Evolutionary conservation across 2,329 filamentous ascomycete species (phyloP), one percentile per base, ranked within the genome.

Genomic region (Colletotrichum sp.): DNA sequence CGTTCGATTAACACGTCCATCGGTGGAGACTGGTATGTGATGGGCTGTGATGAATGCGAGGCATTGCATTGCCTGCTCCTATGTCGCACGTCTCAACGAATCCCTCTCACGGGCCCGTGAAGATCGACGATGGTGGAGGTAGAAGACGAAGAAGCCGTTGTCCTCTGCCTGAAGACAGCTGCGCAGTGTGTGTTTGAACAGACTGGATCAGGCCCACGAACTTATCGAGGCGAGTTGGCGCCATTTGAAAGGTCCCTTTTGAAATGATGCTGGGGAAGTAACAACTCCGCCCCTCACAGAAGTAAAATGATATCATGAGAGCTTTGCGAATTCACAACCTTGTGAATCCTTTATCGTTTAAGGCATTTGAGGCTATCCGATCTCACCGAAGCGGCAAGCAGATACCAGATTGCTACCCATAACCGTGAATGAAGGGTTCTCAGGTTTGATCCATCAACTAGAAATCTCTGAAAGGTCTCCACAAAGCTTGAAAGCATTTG

Each of bases 141-240:
- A n/a, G 44, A 52, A 52, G n/a, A 52, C n/a, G 39, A n/a, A n/a
- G 19, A 48, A 48, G 39, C 39, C 39, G 39, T 48, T 0, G n/a
- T 22, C n/a, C 6, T 48, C 44, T 22, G 2, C n/a, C 44, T 5
- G 44, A 52, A 13, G 7, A 22, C n/a, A 52, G 44, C n/a, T 52
- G 11, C n/a, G 2, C 3, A 22, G 44, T 12, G n/a, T 22, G 12
- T 0, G 6, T 1, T 13, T 5, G 6, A 8, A 22, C n/a, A 52
- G 44, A 52, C 44, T 13, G 7, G n/a, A 52, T 52, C 44, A 52
- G 44, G n/a, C 11, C n/a, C 44, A 22, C 3, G 39, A 6, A 48
- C 19, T 48, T n/a, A 48, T 7, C 0, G 6, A n/a, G 19, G 19
- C 19, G 19, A 48, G 19, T 48, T 1, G 3, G 39, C 19, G 19